These are phyloP conservation scores for Sarcomyxa edulis DNA, from an alignment of 768 basidiomycete genomes.

Conservation along the genomic window DNA sequence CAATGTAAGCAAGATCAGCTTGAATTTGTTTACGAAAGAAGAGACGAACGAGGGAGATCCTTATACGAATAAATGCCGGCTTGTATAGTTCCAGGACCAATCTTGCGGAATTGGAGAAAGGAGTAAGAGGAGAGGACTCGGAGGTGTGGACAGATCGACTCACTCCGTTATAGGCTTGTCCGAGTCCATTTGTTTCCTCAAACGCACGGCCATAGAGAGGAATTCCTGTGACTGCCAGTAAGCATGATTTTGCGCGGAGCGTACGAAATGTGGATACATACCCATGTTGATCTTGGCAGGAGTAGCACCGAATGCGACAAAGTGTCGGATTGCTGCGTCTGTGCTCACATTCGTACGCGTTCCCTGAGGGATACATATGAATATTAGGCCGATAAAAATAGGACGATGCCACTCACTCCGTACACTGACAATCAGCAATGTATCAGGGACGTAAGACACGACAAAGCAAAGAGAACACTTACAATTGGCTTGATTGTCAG, in stretches of 20 bases:
- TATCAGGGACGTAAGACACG: too few relatives aligned
- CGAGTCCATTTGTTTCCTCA: constrained; percentile 62
- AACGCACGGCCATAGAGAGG: constrained; percentile 81
- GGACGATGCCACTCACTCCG: too few relatives aligned
- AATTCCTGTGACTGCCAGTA: constrained; percentile 41
- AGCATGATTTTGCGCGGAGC: neutral
- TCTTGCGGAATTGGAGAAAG: constrained; percentile 25
- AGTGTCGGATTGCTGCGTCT: constrained; percentile 60
- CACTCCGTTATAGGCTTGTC: constrained; percentile 63
- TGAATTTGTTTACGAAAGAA: neutral
- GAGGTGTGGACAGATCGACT: too few relatives aligned
- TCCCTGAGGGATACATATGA: too few relatives aligned
- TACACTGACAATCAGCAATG: too few relatives aligned
- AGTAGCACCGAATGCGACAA: constrained; percentile 55
- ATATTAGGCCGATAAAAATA: too few relatives aligned
- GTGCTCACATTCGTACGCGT: constrained; percentile 59
- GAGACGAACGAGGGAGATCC: constrained; percentile 48
- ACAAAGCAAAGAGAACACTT: too few relatives aligned
- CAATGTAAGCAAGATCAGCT: neutral
- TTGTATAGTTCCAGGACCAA: constrained; percentile 68
- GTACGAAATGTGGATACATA: constrained; percentile 12
- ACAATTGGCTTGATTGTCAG: constrained; percentile 56
- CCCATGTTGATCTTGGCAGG: constrained; percentile 65
- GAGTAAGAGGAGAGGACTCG: neutral
- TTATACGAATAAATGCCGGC: constrained; percentile 78